Evolutionary conservation across 345 rosid species (phyloP).

Genomic region (Citrus trifoliata): DNA sequence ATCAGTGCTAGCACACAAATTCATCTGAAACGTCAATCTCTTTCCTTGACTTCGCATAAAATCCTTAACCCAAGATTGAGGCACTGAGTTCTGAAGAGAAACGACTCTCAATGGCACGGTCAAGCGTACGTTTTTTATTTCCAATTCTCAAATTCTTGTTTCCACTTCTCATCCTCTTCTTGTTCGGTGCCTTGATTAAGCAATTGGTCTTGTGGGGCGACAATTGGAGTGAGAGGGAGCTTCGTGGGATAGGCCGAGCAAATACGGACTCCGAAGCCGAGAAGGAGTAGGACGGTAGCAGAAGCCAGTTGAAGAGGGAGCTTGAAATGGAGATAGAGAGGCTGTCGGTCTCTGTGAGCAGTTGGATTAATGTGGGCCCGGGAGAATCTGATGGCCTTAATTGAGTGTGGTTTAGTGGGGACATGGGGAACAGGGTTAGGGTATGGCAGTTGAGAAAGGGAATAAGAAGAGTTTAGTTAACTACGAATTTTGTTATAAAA

Average conservation of each 20-base stretch:
- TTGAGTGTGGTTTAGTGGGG: not conserved
- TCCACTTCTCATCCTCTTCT: conserved; percentile 38
- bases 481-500: no score
- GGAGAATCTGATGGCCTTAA: not conserved
- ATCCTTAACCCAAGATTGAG: no score
- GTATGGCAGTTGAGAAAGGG: no score
- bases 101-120: no score
- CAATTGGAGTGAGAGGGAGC: conserved; percentile 10
- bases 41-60: no score
- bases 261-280: conserved; percentile 40
- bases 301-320: not conserved
- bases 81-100: no score
- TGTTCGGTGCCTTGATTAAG: not conserved
- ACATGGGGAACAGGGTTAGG: not conserved
- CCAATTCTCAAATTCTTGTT: conserved; percentile 66
- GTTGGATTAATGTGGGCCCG: not conserved
- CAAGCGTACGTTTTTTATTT: no score
- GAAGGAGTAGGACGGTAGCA: not conserved
- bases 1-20: conserved; percentile 49
- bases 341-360: not conserved
- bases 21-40: conserved; percentile 52
- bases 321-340: not conserved
- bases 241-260: conserved; percentile 30
- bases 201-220: not conserved
- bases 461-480: no score